Percentiles rank a stretch among this genome's conserved stretches.
Conservation (phyloP, 2,329 filamentous ascomycete species). For the Sclerotinia spermophila region DNA sequence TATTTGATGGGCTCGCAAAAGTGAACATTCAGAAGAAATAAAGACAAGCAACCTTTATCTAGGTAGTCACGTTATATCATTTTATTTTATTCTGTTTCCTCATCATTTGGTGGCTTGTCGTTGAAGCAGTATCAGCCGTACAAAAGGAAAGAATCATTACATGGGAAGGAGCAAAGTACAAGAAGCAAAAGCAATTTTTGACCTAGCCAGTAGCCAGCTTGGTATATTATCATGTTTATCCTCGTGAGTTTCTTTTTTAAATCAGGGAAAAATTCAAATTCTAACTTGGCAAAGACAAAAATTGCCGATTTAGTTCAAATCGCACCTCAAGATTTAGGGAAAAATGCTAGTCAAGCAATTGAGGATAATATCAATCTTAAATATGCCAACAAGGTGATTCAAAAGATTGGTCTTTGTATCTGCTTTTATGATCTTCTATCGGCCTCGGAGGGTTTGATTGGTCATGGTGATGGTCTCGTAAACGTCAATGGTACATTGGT, state of each 20-base stretch:
- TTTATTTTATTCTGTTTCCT: neutral
- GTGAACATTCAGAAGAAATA: neutral
- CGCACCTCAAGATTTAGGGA: constrained; percentile 80
- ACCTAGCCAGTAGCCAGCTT: neutral
- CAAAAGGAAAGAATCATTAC: neutral
- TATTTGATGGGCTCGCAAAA: neutral
- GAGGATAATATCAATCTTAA: constrained; percentile 97
- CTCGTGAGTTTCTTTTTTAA: constrained; percentile 40
- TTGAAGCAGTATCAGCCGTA: neutral
- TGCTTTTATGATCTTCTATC: constrained; percentile 88
- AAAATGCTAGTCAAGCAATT: constrained; percentile 76
- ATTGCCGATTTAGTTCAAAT: constrained; percentile 94
- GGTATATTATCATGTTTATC: constrained; percentile 44
- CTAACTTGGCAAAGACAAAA: constrained; percentile 63
- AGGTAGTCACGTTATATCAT: neutral
- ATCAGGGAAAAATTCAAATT: neutral
- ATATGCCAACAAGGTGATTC: constrained; percentile 92
- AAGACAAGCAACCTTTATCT: neutral
- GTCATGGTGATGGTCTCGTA: constrained; percentile 85
- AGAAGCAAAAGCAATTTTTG: constrained; percentile 1
- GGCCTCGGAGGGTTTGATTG: constrained; percentile 89
- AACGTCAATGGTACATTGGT: constrained; percentile 76
- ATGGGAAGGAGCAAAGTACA: neutral
- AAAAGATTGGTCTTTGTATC: constrained; percentile 90
- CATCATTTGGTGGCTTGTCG: neutral